These are phyloP conservation scores for Xylariaceae sp. DNA, from an alignment of 2,329 filamentous ascomycete genomes.

Conservation along the genomic window DNA sequence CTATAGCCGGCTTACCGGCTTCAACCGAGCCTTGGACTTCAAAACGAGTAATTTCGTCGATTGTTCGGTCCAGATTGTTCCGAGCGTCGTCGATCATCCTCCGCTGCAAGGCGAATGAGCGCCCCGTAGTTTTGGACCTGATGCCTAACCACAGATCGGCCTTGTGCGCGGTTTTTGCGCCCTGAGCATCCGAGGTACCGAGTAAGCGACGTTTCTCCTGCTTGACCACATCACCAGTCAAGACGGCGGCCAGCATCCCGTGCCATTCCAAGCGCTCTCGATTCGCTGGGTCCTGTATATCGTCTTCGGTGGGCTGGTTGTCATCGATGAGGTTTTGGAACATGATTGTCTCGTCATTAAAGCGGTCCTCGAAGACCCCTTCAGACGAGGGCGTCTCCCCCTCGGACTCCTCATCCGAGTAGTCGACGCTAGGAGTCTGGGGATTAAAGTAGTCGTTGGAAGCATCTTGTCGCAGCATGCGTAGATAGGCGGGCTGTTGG, in stretches of 20 bases:
- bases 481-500: slow-evolving; percentile 92
- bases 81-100: slow-evolving; percentile 86
- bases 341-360: slow-evolving; percentile 88
- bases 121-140: slow-evolving; percentile 76
- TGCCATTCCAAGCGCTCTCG: slow-evolving; percentile 95
- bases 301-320: slow-evolving; percentile 85
- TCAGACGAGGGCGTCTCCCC: slow-evolving; percentile 88
- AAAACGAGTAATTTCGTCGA: slow-evolving; percentile 90
- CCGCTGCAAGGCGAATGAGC: slow-evolving; percentile 78
- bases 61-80: slow-evolving; percentile 63
- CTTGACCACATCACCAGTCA: slow-evolving; percentile 94
- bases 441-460: slow-evolving; percentile 69
- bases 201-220: slow-evolving; percentile 97
- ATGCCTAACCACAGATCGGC: slow-evolving; percentile 85
- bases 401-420: slow-evolving; percentile 77
- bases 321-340: slow-evolving; percentile 69
- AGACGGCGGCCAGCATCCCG: slow-evolving; percentile 90
- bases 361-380: slow-evolving; percentile 76
- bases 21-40: slow-evolving; percentile 92
- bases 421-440: slow-evolving; percentile 64
- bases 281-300: slow-evolving; percentile 82
- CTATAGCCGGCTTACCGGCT: slow-evolving; percentile 78
- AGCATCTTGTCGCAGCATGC: slow-evolving; percentile 76
- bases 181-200: slow-evolving; percentile 61
- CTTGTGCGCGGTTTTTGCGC: slow-evolving; percentile 63